phyloP scores from a whole-genome alignment of 208 protist species.

The Naegleria lovaniensis region DNA sequence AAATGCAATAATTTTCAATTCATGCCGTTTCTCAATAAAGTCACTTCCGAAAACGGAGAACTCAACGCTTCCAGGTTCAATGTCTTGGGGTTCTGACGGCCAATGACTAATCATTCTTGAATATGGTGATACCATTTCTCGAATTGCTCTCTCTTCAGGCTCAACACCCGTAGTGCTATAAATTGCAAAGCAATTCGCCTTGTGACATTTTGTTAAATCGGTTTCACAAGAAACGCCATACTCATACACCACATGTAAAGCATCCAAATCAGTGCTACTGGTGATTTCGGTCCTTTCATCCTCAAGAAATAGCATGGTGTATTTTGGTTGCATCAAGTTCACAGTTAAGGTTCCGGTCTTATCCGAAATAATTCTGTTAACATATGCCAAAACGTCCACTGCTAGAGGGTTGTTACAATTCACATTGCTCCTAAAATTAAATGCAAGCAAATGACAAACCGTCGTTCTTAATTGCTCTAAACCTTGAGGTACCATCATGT shows the following conservation, averaged over 20 bases:
- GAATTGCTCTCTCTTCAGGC: background rate
- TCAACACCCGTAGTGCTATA: background rate
- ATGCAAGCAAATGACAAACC: background rate
- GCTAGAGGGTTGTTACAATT: background rate
- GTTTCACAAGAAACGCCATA: background rate
- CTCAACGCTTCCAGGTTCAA: background rate
- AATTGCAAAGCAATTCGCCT: background rate
- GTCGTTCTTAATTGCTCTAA: slow-evolving; percentile 1
- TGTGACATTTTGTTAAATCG: background rate
- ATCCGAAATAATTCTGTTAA: background rate
- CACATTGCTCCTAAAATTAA: background rate
- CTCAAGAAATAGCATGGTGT: background rate
- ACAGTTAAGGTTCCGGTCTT: slow-evolving; percentile 17
- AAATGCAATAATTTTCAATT: background rate
- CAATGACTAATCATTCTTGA: background rate
- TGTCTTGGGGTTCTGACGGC: background rate
- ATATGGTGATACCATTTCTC: background rate
- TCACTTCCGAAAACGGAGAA: background rate
- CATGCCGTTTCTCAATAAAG: background rate
- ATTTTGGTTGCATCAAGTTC: slow-evolving; percentile 1
- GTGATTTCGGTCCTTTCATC: background rate
- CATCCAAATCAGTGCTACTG: background rate
- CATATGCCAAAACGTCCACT: background rate
- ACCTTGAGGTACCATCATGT: slow-evolving; percentile 23
- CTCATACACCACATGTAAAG: background rate